These are phyloP conservation scores for Corylus avellana DNA, from an alignment of 306 rosid species.

Conservation along the genomic window DNA sequence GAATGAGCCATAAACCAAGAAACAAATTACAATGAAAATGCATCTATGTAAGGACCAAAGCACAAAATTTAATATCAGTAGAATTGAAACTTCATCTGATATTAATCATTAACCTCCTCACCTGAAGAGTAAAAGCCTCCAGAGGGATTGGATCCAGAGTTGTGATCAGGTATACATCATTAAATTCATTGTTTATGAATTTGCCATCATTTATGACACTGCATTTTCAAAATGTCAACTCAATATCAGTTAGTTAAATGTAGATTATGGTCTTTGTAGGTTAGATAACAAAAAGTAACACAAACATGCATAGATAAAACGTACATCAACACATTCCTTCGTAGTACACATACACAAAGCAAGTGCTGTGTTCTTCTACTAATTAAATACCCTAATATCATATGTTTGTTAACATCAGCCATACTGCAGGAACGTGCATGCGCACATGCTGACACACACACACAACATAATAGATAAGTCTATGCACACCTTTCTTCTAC, in stretches of 20 bases:
- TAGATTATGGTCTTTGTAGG: constrained; percentile 6
- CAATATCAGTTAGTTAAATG: constrained; percentile 27
- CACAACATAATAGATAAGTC: background rate
- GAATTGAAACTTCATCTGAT: constrained; percentile 12
- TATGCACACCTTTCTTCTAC: background rate
- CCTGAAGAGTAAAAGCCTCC: constrained; percentile 95
- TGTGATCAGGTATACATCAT: constrained; percentile 88
- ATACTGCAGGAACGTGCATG: no score
- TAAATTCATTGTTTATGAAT: constrained; percentile 76
- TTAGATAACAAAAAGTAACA: background rate
- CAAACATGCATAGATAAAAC: background rate
- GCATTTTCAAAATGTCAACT: constrained; percentile 42
- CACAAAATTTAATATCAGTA: background rate
- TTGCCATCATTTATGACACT: constrained; percentile 76
- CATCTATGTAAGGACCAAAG: background rate
- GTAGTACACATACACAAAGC: background rate
- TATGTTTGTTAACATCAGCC: no score
- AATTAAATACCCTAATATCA: no score
- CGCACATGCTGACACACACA: background rate
- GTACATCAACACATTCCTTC: background rate
- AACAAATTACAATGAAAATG: background rate
- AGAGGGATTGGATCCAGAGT: constrained; percentile 82
- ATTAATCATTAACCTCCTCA: constrained; percentile 37
- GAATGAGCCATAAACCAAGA: background rate
- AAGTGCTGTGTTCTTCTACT: no score